These are phyloP conservation scores for Magnaporthiopsis incrustans DNA, from an alignment of 2,329 filamentous ascomycete species.

Conservation along the genomic window DNA sequence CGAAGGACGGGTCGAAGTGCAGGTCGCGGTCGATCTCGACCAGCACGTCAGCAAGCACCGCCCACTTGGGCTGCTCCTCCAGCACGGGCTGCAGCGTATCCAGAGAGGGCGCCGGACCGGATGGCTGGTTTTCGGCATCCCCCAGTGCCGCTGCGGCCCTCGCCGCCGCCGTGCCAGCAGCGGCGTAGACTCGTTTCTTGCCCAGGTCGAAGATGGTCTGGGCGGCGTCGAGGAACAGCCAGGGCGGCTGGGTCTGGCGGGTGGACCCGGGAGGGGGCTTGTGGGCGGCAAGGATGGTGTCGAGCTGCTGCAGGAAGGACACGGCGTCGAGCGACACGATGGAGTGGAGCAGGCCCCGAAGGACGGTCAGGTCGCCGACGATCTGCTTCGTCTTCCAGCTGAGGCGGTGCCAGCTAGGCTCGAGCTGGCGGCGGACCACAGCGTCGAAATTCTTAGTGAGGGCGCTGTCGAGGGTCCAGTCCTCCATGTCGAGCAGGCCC, in stretches of 20 bases:
- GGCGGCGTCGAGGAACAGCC: conserved; percentile 92
- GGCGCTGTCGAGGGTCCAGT: conserved; percentile 93
- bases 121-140: not conserved
- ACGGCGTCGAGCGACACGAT: conserved; percentile 84
- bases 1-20: conserved; percentile 61
- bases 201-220: conserved; percentile 91
- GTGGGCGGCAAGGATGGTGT: conserved; percentile 87
- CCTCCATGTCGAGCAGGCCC: conserved; percentile 86
- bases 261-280: conserved; percentile 82
- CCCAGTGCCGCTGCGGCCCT: conserved; percentile 12
- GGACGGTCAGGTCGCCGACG: conserved; percentile 76
- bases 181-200: conserved; percentile 76
- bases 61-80: conserved; percentile 94
- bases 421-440: conserved; percentile 79
- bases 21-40: conserved; percentile 89
- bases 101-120: conserved; percentile 26
- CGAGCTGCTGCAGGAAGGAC: conserved; percentile 84
- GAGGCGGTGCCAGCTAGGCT: conserved; percentile 94
- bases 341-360: conserved; percentile 73
- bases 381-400: conserved; percentile 95
- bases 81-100: conserved; percentile 70
- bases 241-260: conserved; percentile 83
- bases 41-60: conserved; percentile 76
- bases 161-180: conserved; percentile 45
- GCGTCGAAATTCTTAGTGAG: conserved; percentile 88